Base-by-base conservation (phyloP, 2,329 filamentous ascomycete species). In the Geosmithia flava region DNA sequence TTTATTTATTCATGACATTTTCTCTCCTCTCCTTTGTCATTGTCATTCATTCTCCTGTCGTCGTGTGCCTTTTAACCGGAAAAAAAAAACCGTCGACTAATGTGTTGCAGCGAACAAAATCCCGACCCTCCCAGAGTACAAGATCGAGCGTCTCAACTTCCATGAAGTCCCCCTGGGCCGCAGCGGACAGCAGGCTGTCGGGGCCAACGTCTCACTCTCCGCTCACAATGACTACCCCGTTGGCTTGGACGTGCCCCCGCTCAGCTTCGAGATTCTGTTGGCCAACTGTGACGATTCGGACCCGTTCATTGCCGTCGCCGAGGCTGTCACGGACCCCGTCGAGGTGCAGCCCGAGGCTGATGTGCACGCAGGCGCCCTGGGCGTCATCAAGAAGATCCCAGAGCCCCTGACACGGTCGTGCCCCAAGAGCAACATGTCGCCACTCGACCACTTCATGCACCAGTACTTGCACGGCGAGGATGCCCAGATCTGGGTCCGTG, bases 191-290 rank as follows among this genome's bases (percentile, higher is more conserved):
- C 77, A 75, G 53, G 85, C 82, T 13, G 84, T 98, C 70, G 83
- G 79, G 44, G 89, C 86, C 42, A 86, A 95, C 65, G 82, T 89
- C 27, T 80, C 85, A 33, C 62, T 95, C 27, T 71, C 75, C 13
- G 72, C 87, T 23, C 71, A 76, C 57, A 95, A 97, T 63, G 71
- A 81, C 47, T 95, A 87, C 58, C 87, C 89, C 1, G 64, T 98
- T 46, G 76, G 82, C 50, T 69, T 96, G 47, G 76, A 79, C 20
- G 70, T 96, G 19, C 93, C 93, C 13, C 72, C 84, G 39, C 79
- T 97, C 49, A 81, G 79, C 1, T 96, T 97, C 59, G 82, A 90
- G 53, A 80, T 97, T 29, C 71, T 95, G 44, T 82, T 97, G 6
- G 83, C 87, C 42, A 88, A 88, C 52, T 98, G 93, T 65, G 72